These are phyloP conservation scores for Mastigamoeba balamuthi DNA, from an alignment of 78 protist species.

Conservation along the genomic window DNA sequence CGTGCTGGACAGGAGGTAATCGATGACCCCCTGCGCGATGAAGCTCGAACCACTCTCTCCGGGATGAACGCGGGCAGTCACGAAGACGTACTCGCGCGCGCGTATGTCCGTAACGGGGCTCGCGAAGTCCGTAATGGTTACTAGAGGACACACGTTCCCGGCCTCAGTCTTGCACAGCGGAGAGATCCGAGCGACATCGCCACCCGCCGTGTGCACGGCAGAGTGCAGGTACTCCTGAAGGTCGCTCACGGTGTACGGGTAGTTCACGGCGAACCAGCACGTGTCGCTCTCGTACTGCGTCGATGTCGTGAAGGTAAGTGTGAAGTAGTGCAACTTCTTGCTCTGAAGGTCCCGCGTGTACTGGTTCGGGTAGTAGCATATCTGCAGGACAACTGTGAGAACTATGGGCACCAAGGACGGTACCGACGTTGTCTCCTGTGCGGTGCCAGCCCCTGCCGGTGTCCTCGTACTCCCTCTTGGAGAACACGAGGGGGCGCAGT, in stretches of 20 bases:
- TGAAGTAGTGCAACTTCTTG: slow-evolving; percentile 3
- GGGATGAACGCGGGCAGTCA: slow-evolving; percentile 81
- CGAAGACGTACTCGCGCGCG: slow-evolving; percentile 21
- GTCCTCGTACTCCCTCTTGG: neutral
- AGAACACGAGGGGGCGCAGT: slow-evolving; percentile 46
- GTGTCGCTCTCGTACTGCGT: slow-evolving; percentile 17
- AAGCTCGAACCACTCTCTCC: slow-evolving; percentile 69
- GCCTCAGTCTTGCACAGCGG: slow-evolving; percentile 20
- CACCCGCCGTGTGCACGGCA: neutral
- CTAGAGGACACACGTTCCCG: slow-evolving; percentile 17
- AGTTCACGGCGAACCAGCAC: slow-evolving; percentile 38
- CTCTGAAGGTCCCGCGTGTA: neutral
- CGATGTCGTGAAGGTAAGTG: slow-evolving; percentile 33
- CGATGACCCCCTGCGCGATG: slow-evolving; percentile 63
- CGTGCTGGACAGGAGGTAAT: slow-evolving; percentile 27
- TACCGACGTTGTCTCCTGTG: slow-evolving; percentile 22
- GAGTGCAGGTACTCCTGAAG: too few relatives aligned
- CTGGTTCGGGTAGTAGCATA: slow-evolving; percentile 34
- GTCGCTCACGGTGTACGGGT: slow-evolving; percentile 62
- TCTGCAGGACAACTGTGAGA: too few relatives aligned
- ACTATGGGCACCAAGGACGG: too few relatives aligned
- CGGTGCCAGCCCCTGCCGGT: slow-evolving; percentile 52
- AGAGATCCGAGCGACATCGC: neutral
- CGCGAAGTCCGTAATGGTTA: slow-evolving; percentile 42
- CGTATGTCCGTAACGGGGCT: neutral